A percentile compares a stretch with the other conserved stretches of the same genome.
These are phyloP conservation scores for Sarocladium strictum DNA, from an alignment of 2,329 filamentous ascomycete species.

Conservation along the genomic window DNA sequence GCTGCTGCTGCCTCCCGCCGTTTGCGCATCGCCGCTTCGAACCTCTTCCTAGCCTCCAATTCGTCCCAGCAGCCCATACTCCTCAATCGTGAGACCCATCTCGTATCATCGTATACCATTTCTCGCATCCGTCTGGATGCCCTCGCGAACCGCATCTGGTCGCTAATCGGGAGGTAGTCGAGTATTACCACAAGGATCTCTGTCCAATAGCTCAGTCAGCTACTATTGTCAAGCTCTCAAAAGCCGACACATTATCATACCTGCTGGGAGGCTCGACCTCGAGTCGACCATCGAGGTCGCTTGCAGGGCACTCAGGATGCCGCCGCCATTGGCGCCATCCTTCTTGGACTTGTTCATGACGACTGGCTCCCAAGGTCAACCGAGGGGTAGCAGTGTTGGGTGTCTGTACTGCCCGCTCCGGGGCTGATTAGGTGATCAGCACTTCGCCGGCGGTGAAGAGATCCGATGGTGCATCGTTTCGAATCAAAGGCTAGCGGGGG, in stretches of 20 bases:
- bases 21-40: conserved; percentile 63
- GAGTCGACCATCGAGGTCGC: conserved; percentile 74
- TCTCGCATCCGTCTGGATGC: conserved; percentile 83
- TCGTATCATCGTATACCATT: conserved; percentile 97
- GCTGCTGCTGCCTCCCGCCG: conserved; percentile 52
- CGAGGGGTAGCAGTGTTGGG: neutral
- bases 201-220: conserved; percentile 22
- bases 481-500: neutral
- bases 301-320: conserved; percentile 71
- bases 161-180: conserved; percentile 79
- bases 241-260: conserved; percentile 36
- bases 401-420: neutral
- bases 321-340: conserved; percentile 33
- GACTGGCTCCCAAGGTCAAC: conserved; percentile 7
- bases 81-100: conserved; percentile 84
- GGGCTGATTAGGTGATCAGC: conserved; percentile 6
- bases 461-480: neutral
- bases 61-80: conserved; percentile 93
- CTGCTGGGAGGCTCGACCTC: conserved; percentile 76
- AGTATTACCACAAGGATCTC: conserved; percentile 86
- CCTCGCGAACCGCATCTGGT: conserved; percentile 79
- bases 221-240: neutral
- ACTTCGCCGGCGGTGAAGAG: neutral
- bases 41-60: conserved; percentile 69
- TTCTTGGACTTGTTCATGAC: conserved; percentile 39